Conservation (phyloP, 805 yeast species). For the Deakozyma indianensis region DNA sequence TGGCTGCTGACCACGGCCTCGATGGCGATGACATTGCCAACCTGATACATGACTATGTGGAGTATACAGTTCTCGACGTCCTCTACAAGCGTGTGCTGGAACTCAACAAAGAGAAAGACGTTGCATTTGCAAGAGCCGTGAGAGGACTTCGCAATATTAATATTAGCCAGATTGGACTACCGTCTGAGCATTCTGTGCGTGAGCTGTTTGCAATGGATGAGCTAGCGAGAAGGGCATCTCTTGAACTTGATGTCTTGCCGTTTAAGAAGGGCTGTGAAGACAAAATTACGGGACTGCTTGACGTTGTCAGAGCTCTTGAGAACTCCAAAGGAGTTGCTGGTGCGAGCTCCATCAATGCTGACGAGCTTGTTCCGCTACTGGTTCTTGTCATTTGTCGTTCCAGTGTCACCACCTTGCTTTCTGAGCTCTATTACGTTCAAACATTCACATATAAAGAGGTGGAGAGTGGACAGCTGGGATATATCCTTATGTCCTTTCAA, state of each 20-base stretch:
- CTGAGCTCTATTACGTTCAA: constrained; percentile 52
- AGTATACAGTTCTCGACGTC: constrained; percentile 48
- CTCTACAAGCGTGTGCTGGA: constrained; percentile 39
- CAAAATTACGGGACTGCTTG: constrained; percentile 23
- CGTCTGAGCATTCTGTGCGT: constrained; percentile 12
- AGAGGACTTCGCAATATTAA: constrained; percentile 20
- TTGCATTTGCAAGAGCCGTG: constrained; percentile 11
- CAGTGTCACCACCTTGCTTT: constrained; percentile 38
- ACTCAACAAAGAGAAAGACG: constrained; percentile 15
- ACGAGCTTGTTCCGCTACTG: constrained; percentile 53
- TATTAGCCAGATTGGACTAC: constrained; percentile 27
- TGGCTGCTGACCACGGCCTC: constrained; percentile 15
- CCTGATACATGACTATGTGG: constrained; percentile 55
- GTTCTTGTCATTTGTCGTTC: constrained; percentile 56
- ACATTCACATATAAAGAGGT: constrained; percentile 35
- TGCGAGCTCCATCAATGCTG: constrained; percentile 49
- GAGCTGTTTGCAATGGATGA: constrained; percentile 23
- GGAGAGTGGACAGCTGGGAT: constrained; percentile 51
- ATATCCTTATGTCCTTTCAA: constrained; percentile 67
- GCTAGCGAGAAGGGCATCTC: constrained; percentile 36
- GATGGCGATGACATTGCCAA: constrained; percentile 26
- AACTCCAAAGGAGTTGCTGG: constrained; percentile 7
- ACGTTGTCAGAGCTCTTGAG: constrained; percentile 39
- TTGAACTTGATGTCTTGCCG: constrained; percentile 33
- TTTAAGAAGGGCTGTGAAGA: constrained; percentile 13